Evolutionary conservation across 768 basidiomycete genomes (phyloP).

Genomic region (Auricularia sp.): DNA sequence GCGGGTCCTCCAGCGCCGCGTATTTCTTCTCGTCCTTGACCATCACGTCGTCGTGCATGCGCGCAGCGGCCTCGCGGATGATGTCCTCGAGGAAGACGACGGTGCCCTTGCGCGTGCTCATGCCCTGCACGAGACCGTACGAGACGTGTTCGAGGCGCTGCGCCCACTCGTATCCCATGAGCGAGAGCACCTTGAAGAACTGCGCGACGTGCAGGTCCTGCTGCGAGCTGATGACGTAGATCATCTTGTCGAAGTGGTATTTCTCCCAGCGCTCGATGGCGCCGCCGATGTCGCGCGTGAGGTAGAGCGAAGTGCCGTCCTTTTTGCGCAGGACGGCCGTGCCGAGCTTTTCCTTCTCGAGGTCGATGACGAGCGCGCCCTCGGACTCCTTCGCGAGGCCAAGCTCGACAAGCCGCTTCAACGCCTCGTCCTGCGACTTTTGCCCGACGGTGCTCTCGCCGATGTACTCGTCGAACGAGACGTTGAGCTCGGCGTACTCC

Average conservation of each 20-base stretch:
- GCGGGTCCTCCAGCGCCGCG: constrained; percentile 76
- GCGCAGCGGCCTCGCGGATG: constrained; percentile 69
- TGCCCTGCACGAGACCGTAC: constrained; percentile 61
- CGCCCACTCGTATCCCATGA: constrained; percentile 89
- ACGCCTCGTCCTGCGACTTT: constrained; percentile 60
- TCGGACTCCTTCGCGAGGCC: constrained; percentile 65
- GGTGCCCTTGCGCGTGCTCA: constrained; percentile 31
- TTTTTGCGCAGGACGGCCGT: constrained; percentile 83
- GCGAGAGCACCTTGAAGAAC: constrained; percentile 85
- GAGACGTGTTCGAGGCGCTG: constrained; percentile 76
- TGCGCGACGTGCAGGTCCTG: constrained; percentile 84
- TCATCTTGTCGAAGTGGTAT: constrained; percentile 86
- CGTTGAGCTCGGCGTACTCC: constrained; percentile 83
- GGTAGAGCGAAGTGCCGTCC: constrained; percentile 88
- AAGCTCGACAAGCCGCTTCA: constrained; percentile 57
- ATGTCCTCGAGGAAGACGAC: constrained; percentile 93
- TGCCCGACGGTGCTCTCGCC: constrained; percentile 79
- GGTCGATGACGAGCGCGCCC: constrained; percentile 77
- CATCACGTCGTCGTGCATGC: constrained; percentile 98
- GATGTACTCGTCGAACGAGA: constrained; percentile 83
- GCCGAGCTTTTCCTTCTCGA: constrained; percentile 86
- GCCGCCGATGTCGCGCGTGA: constrained; percentile 91
- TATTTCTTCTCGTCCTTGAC: constrained; percentile 89
- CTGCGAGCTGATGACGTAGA: constrained; percentile 83
- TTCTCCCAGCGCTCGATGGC: constrained; percentile 87